A percentile compares a stretch with the other conserved stretches of the same genome.
Conservation (phyloP, 441 rosid genomes). For the Populus hybrid region DNA sequence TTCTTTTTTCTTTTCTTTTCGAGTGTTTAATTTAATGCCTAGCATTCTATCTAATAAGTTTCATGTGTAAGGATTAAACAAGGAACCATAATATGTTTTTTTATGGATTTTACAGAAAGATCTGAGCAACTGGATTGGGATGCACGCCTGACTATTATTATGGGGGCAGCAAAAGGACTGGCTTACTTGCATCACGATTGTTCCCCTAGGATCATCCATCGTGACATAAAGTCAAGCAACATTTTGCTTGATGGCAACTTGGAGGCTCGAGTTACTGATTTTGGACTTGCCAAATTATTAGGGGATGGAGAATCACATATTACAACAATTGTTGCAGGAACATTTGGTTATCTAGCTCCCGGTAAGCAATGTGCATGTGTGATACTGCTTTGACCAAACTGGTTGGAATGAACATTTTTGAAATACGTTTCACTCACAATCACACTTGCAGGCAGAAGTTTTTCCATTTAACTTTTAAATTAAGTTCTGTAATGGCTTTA, state of each 20-base stretch:
- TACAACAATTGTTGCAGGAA: slow-evolving; percentile 97
- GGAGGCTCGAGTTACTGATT: too few relatives aligned
- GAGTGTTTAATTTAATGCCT: background rate
- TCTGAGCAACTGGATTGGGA: slow-evolving; percentile 95
- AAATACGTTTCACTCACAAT: background rate
- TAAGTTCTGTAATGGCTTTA: background rate
- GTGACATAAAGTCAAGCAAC: slow-evolving; percentile 97
- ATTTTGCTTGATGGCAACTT: slow-evolving; percentile 42
- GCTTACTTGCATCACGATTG: slow-evolving; percentile 98
- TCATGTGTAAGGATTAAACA: too few relatives aligned
- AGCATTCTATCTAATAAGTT: background rate
- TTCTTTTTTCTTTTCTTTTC: background rate
- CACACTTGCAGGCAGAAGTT: background rate
- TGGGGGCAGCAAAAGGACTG: slow-evolving; percentile 98
- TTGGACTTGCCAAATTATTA: slow-evolving; percentile 27
- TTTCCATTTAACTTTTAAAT: background rate
- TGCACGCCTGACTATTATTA: slow-evolving; percentile 78
- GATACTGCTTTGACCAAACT: slow-evolving; percentile 4
- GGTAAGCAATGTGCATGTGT: slow-evolving; percentile 44
- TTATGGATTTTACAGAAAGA: slow-evolving; percentile 55
- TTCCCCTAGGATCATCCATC: slow-evolving; percentile 97
- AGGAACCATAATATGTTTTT: slow-evolving; percentile 5
- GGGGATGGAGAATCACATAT: slow-evolving; percentile 97
- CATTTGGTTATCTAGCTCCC: slow-evolving; percentile 98
- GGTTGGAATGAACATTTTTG: background rate